Evolutionary conservation across 495 filamentous ascomycete genomes (phyloP).

Genomic region (Aspergillus saccharolyticus): DNA sequence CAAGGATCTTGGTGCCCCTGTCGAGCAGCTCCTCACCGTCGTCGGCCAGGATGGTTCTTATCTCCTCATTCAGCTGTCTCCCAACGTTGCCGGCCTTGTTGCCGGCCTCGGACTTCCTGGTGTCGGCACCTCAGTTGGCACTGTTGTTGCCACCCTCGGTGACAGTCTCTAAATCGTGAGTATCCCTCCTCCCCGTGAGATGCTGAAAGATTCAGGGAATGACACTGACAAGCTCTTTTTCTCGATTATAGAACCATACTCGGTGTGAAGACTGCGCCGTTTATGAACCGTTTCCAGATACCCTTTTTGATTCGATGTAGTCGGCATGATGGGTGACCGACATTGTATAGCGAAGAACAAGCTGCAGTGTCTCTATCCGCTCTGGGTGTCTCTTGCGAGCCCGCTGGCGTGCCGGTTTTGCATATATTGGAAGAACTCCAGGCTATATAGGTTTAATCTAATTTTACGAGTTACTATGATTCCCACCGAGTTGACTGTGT

Average conservation of each 20-base stretch:
- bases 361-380: background rate
- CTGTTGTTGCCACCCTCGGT: slow-evolving; percentile 33
- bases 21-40: slow-evolving; percentile 31
- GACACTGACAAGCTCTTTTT: background rate
- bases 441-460: slow-evolving; percentile 1
- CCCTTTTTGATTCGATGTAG: background rate
- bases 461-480: background rate
- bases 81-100: slow-evolving; percentile 29
- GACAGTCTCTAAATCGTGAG: slow-evolving; percentile 30
- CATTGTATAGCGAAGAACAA: background rate
- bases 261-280: background rate
- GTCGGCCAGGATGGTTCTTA: slow-evolving; percentile 26
- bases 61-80: slow-evolving; percentile 36
- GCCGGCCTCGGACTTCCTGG: slow-evolving; percentile 34
- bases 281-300: background rate
- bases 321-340: background rate
- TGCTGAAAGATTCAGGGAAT: background rate
- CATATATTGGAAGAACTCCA: background rate
- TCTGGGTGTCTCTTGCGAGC: background rate
- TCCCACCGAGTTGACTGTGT: background rate
- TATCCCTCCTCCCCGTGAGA: background rate
- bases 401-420: background rate
- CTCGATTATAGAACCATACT: background rate
- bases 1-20: slow-evolving; percentile 27
- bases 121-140: slow-evolving; percentile 29